Base-by-base conservation (phyloP, 2,329 filamentous ascomycete species). In the Alternaria rosae region DNA sequence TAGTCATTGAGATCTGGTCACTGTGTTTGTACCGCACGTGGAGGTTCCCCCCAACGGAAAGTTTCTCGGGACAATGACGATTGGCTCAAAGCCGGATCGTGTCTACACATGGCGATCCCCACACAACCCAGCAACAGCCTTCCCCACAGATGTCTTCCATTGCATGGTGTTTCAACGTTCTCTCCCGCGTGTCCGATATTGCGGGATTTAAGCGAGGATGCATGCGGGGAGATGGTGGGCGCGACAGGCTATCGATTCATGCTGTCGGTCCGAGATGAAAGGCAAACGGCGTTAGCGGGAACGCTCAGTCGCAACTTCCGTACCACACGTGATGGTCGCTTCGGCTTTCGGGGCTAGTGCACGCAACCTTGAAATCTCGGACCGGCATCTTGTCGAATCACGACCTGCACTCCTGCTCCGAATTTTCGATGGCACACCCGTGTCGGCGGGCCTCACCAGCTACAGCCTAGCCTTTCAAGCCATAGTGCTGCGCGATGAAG, bases 361-460 rank as follows among this genome's bases (percentile, higher is more conserved):
- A 38, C 35, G 35, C 35, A 38, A 17, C 35, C 26, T 17, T 20
- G 30, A 28, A 35, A n/a, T 38, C 42, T 45, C 68, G 70, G 68
- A 15, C 68, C 70, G 69, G 64, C 56, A 57, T 38, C 54, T 23
- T 26, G 9, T 35, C 70, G 42, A 65, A 65, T 68, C 61, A 59
- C 7, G 6, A 21, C 30, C 13, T 21, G 12, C 15, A 25, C 8
- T 7, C 20, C n/a, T 12, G 25, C 43, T 48, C 52, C 52, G 52
- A 57, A 42, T 50, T 61, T 41, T 55, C 25, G 21, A 44, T 57
- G 59, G 61, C 48, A 52, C 17, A 23, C 21, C 30, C 38, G 23
- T 57, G 48, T 70, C 67, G 70, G 67, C 59, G 62, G 52, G 57
- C 53, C 57, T 69, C 62, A 54, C 68, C 68, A 66, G 61, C 67